Base-by-base conservation (phyloP, 192 early-diverging fungal species). In the Coemansia sp. region DNA sequence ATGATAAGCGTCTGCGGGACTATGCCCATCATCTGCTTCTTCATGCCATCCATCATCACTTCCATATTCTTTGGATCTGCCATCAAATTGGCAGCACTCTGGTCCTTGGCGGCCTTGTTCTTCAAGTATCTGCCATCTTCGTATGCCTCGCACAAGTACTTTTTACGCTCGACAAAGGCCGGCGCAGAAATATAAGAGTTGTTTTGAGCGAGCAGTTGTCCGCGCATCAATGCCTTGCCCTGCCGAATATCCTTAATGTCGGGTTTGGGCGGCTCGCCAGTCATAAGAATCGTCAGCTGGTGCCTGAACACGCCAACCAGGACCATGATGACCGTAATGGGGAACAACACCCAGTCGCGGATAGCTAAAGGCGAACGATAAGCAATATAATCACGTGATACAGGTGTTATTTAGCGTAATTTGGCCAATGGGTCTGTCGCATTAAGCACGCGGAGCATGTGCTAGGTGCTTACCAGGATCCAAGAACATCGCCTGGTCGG, bases 1-100 rank as follows among this genome's bases (percentile, higher is more conserved):
- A 99, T 99, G 82, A 99, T 98, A 10, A 99, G 75, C 46, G 93
- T 96, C 79, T 99, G 97, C 46, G 97, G 97, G n/a, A 99, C 89
- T 80, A 99, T 93, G 85, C 94, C 96, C 72, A 90, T 89, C 86
- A 99, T 90, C 84, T 95, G 93, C 84, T 97, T 95, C 86, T 97
- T 99, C 93, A 98, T 92, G 72, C 92, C 92, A 31, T 95, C 94
- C 95, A 96, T 98, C 93, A 96, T 98, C 56, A 85, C 88, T 69
- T 95, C 94, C 90, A 99, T 95, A 66, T 87, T 90, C 66, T 88
- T 90, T 2, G 96, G 96, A 78, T 98, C 95, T 31, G 89, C 75
- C 95, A 98, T 93, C 35, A 94, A 89, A 79, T 97, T 95, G n/a
- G 81, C 70, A 9, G 89, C 73, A 35, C 84, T 81, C 56, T 84